phyloP scores from a whole-genome alignment of 441 rosid species.

The Populus hybrid region DNA sequence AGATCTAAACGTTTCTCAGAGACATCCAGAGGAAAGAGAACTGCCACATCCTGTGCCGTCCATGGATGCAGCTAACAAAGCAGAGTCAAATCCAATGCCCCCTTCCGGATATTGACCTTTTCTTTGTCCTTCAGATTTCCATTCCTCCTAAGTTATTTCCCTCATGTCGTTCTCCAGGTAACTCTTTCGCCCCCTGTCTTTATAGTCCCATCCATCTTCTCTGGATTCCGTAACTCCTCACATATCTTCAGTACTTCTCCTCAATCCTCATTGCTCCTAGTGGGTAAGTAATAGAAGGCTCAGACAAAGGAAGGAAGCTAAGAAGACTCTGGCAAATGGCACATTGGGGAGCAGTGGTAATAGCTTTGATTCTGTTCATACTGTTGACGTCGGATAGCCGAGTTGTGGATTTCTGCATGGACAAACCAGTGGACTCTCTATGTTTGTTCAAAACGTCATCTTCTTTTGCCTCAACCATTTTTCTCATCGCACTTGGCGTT shows the following conservation, averaged over 20 bases:
- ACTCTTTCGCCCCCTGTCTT: background rate
- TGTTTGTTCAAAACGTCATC: too few species aligned
- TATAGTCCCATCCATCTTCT: background rate
- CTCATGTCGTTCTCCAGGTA: constrained; percentile 1
- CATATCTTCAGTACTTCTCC: background rate
- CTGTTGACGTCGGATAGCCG: too few species aligned
- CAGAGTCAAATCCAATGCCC: constrained; percentile 17
- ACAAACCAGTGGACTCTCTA: too few species aligned
- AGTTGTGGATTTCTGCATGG: too few species aligned
- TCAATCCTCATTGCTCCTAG: background rate
- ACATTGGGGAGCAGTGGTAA: too few species aligned
- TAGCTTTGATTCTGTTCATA: too few species aligned
- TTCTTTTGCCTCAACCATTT: too few species aligned
- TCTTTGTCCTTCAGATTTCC: background rate
- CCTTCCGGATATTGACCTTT: background rate
- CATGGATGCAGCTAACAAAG: constrained; percentile 14
- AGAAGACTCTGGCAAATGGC: constrained; percentile 20
- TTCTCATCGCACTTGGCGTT: too few species aligned
- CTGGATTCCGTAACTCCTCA: background rate
- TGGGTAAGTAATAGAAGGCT: background rate
- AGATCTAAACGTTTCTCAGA: background rate
- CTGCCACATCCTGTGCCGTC: constrained; percentile 1
- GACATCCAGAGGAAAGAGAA: constrained; percentile 10
- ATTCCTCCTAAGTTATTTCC: background rate
- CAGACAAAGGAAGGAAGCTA: background rate